Evolutionary conservation across 345 rosid species (phyloP).

Genomic region (Lepidium africanum): DNA sequence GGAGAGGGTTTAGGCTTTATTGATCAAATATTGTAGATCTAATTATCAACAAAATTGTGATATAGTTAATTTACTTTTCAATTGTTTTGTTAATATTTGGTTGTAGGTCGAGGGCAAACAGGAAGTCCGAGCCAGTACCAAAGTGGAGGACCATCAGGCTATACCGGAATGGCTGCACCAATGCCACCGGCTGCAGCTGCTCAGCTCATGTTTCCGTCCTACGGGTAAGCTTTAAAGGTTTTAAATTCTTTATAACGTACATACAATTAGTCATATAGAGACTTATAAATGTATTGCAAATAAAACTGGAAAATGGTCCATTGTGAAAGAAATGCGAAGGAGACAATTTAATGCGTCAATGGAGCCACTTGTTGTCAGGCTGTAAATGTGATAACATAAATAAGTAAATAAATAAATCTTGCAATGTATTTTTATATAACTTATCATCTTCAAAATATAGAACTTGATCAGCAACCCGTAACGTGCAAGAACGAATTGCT

Average conservation of each 20-base stretch:
- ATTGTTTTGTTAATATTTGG: background rate
- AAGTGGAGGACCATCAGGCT: conserved; percentile 45
- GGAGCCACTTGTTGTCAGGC: conserved; percentile 33
- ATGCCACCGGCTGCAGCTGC: conserved; percentile 40
- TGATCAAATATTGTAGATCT: no score
- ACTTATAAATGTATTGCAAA: conserved; percentile 11
- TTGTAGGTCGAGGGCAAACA: conserved; percentile 62
- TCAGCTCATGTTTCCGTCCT: conserved; percentile 34
- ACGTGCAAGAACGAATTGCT: conserved; percentile 1
- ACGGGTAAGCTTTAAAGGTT: conserved; percentile 20
- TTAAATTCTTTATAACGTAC: background rate
- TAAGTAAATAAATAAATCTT: background rate
- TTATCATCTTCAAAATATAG: background rate
- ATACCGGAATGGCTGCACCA: conserved; percentile 43
- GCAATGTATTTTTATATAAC: background rate
- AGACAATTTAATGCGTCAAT: conserved; percentile 27
- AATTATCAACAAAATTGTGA: no score
- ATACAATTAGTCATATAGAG: background rate
- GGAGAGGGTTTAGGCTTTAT: no score
- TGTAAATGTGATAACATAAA: conserved; percentile 24
- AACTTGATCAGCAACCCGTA: conserved; percentile 1
- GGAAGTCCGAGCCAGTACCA: conserved; percentile 45
- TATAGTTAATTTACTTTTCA: no score
- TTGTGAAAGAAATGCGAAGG: conserved; percentile 13
- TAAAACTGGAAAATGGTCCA: conserved; percentile 9